Evolutionary conservation across 208 protist species (phyloP).

Genomic region (Leishmania arabica): DNA sequence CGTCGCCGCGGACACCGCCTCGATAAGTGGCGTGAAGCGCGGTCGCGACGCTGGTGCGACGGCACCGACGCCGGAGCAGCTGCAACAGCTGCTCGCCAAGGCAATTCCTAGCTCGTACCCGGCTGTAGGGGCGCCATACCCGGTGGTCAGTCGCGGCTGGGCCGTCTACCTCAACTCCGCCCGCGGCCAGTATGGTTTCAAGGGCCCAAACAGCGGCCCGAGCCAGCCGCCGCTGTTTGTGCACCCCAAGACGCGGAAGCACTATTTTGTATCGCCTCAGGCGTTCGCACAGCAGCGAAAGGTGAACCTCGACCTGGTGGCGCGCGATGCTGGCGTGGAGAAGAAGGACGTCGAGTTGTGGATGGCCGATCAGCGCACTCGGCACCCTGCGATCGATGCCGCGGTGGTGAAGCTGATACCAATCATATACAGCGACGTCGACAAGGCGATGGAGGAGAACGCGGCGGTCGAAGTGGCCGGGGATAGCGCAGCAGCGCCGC

Average conservation of each 20-base stretch:
- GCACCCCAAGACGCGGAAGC: slow-evolving; percentile 54
- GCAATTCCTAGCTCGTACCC: slow-evolving; percentile 22
- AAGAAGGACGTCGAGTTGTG: slow-evolving; percentile 60
- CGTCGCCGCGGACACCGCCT: not conserved
- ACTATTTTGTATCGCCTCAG: slow-evolving; percentile 74
- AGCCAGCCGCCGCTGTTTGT: slow-evolving; percentile 28
- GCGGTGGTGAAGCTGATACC: slow-evolving; percentile 56
- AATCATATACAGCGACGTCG: slow-evolving; percentile 47
- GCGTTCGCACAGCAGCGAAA: slow-evolving; percentile 61
- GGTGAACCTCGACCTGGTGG: slow-evolving; percentile 48
- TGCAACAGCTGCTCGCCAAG: slow-evolving; percentile 15
- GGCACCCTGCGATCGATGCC: slow-evolving; percentile 55
- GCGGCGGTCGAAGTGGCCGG: not conserved
- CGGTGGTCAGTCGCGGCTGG: slow-evolving; percentile 24
- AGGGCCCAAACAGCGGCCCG: slow-evolving; percentile 8
- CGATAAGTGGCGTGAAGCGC: slow-evolving; percentile 11
- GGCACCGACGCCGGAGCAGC: slow-evolving; percentile 13
- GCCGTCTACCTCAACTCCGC: slow-evolving; percentile 33
- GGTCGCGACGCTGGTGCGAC: slow-evolving; percentile 3
- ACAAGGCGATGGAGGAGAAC: slow-evolving; percentile 32
- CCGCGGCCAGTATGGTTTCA: slow-evolving; percentile 26
- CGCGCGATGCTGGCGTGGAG: slow-evolving; percentile 20
- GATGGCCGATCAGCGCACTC: slow-evolving; percentile 66
- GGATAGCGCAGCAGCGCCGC: not conserved
- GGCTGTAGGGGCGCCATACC: slow-evolving; percentile 16